Conservation (phyloP, 257 asterid genomes). For the Ocimum tenuiflorum region DNA sequence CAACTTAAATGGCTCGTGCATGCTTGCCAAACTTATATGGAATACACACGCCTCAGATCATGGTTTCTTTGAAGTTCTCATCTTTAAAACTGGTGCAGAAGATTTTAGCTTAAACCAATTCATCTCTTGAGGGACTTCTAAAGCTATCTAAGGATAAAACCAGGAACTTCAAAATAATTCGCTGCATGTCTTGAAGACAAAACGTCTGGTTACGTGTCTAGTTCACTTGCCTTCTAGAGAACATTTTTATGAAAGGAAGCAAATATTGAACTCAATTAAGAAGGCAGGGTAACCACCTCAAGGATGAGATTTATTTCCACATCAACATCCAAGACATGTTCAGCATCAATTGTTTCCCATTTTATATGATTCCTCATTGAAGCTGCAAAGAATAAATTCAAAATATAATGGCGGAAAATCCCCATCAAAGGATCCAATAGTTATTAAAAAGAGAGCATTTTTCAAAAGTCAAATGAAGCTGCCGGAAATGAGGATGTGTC, state of each 20-base stretch:
- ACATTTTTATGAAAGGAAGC: neutral
- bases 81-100: neutral
- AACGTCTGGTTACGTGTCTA: neutral
- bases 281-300: slow-evolving; percentile 27
- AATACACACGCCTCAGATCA: too few species aligned
- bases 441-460: neutral
- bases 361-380: slow-evolving; percentile 66
- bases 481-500: neutral
- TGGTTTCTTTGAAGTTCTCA: neutral
- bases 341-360: slow-evolving; percentile 55
- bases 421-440: neutral
- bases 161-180: neutral
- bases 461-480: neutral
- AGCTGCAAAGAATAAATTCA: slow-evolving; percentile 38
- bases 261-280: neutral
- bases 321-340: slow-evolving; percentile 53
- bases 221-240: neutral
- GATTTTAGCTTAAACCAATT: neutral
- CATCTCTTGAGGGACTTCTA: neutral
- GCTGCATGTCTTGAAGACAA: neutral
- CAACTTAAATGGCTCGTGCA: neutral
- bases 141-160: neutral
- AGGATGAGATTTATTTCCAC: slow-evolving; percentile 35
- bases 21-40: too few species aligned
- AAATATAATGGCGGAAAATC: neutral